phyloP scores from a whole-genome alignment of 805 yeast species.

The Yamadazyma ubonensis region DNA sequence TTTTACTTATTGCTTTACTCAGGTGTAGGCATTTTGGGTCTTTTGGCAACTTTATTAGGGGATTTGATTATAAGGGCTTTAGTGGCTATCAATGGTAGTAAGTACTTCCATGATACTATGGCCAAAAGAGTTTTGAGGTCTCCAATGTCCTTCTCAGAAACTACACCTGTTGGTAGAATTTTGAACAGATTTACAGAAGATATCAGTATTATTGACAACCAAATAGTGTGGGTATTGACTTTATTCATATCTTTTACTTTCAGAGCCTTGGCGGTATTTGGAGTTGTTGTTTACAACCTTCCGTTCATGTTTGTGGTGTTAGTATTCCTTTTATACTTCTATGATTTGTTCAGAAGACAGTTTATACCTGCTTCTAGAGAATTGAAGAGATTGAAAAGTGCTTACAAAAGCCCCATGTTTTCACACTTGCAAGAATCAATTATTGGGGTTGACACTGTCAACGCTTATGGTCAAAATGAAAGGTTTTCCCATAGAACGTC shows the following conservation, averaged over 20 bases:
- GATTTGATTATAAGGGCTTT: slow-evolving; percentile 31
- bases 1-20: slow-evolving; percentile 28
- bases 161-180: slow-evolving; percentile 41
- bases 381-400: slow-evolving; percentile 31
- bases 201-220: slow-evolving; percentile 31
- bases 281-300: slow-evolving; percentile 30
- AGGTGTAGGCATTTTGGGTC: slow-evolving; percentile 27
- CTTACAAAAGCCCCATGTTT: slow-evolving; percentile 32
- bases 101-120: slow-evolving; percentile 37
- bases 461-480: slow-evolving; percentile 30
- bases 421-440: slow-evolving; percentile 38
- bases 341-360: slow-evolving; percentile 29
- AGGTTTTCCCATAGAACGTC: slow-evolving; percentile 28
- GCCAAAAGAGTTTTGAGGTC: slow-evolving; percentile 33
- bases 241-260: slow-evolving; percentile 22
- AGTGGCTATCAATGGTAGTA: slow-evolving; percentile 31
- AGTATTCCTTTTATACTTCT: slow-evolving; percentile 24
- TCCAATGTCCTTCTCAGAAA: slow-evolving; percentile 43
- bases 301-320: slow-evolving; percentile 35
- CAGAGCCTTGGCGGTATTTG: slow-evolving; percentile 27
- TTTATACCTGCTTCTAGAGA: slow-evolving; percentile 38
- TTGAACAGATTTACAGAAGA: slow-evolving; percentile 41
- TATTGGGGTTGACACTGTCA: slow-evolving; percentile 36
- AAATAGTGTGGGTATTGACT: slow-evolving; percentile 31
- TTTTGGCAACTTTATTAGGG: slow-evolving; percentile 25